These are phyloP conservation scores for Fusarium abutilonis DNA, from an alignment of 2,329 filamentous ascomycete species.

Conservation along the genomic window DNA sequence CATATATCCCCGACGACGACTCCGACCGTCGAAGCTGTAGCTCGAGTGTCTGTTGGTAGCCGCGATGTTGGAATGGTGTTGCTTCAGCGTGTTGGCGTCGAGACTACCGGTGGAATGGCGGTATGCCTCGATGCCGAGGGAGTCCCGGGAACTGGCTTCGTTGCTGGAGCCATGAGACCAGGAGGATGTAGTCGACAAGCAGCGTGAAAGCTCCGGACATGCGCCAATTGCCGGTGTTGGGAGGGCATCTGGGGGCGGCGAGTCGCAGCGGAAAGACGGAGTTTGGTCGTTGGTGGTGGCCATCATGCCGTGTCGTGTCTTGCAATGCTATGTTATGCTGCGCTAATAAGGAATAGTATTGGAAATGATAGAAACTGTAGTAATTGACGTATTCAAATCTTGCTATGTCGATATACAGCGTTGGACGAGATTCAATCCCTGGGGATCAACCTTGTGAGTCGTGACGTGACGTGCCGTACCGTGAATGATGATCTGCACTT, in stretches of 20 bases:
- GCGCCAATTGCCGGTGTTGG: conserved; percentile 71
- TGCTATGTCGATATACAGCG: conserved; percentile 13
- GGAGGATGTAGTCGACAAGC: conserved; percentile 70
- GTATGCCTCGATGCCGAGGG: conserved; percentile 63
- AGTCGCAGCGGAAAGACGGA: conserved; percentile 59
- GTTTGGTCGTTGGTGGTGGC: conserved; percentile 49
- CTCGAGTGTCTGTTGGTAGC: conserved; percentile 58
- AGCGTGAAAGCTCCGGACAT: conserved; percentile 68
- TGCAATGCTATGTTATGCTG: not conserved
- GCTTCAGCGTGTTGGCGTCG: conserved; percentile 62
- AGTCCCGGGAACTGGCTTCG: conserved; percentile 61
- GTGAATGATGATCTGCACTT: conserved; percentile 40
- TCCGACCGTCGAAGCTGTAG: conserved; percentile 53
- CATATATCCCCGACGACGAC: conserved; percentile 81
- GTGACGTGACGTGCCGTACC: conserved; percentile 26
- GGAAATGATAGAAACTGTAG: not conserved
- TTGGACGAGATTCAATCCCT: conserved; percentile 13
- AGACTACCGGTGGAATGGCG: conserved; percentile 72
- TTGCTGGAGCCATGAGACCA: conserved; percentile 66
- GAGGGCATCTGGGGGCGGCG: conserved; percentile 71
- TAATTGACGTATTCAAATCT: conserved; percentile 8
- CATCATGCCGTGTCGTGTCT: conserved; percentile 42
- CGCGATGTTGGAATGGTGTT: conserved; percentile 57
- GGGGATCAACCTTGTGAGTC: conserved; percentile 21
- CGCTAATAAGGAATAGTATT: conserved; percentile 7